Conservation (phyloP, 805 yeast species). For the Pichia deserticola region DNA sequence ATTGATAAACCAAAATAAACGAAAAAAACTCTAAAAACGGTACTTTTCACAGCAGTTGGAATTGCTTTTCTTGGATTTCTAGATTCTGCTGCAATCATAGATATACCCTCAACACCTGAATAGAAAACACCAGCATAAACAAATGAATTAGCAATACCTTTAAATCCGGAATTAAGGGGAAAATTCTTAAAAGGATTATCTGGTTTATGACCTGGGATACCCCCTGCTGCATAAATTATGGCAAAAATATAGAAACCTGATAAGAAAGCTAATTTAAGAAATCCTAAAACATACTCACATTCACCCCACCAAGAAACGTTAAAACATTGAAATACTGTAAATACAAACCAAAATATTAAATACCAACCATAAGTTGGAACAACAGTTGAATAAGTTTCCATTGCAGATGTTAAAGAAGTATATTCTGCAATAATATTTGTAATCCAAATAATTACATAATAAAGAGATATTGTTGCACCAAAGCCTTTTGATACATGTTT, state of each 20-base stretch:
- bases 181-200: conserved; percentile 30
- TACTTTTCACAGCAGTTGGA: conserved; percentile 52
- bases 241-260: conserved; percentile 46
- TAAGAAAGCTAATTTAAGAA: conserved; percentile 40
- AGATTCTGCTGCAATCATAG: conserved; percentile 55
- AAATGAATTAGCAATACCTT: conserved; percentile 21
- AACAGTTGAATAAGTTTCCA: conserved; percentile 42
- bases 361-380: conserved; percentile 51
- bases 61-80: conserved; percentile 51
- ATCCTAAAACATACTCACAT: conserved; percentile 46
- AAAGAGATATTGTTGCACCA: conserved; percentile 50
- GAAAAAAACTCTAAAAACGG: conserved; percentile 50
- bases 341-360: conserved; percentile 44
- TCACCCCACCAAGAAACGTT: conserved; percentile 53
- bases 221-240: conserved; percentile 39
- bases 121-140: conserved; percentile 21
- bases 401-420: conserved; percentile 43
- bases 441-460: conserved; percentile 48
- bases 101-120: conserved; percentile 22
- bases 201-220: conserved; percentile 27
- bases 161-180: conserved; percentile 24
- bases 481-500: conserved; percentile 46
- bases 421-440: conserved; percentile 50
- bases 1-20: conserved; percentile 45
- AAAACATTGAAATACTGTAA: conserved; percentile 42